Percentiles rank a stretch among this genome's conserved stretches.
These are phyloP conservation scores for Balakata baccata DNA, from an alignment of 345 rosid species.

Conservation along the genomic window DNA sequence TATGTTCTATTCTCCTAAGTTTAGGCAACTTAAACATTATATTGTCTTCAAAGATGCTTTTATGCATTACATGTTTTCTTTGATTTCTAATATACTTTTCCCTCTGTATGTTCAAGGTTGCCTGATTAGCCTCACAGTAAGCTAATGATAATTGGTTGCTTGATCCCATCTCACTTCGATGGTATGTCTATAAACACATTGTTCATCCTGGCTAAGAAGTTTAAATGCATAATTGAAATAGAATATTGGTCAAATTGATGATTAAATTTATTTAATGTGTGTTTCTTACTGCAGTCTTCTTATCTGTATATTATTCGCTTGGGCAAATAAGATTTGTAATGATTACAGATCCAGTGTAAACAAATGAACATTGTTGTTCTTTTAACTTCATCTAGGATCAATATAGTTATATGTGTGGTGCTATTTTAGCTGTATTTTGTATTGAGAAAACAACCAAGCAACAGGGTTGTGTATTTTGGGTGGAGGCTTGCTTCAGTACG, in stretches of 20 bases:
- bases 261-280: background rate
- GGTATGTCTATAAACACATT: constrained; percentile 31
- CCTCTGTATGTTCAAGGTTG: constrained; percentile 11
- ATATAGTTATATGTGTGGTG: constrained; percentile 55
- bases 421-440: constrained; percentile 67
- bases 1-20: background rate
- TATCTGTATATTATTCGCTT: constrained; percentile 9
- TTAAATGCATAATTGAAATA: too few relatives aligned
- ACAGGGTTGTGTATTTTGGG: constrained; percentile 64
- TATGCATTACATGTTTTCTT: background rate
- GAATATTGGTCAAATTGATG: background rate
- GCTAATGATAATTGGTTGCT: constrained; percentile 18
- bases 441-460: constrained; percentile 77
- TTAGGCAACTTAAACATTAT: background rate
- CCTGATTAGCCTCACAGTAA: constrained; percentile 32
- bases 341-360: constrained; percentile 26
- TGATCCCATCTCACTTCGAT: constrained; percentile 24
- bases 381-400: constrained; percentile 84
- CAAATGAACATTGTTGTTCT: constrained; percentile 69
- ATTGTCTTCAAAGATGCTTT: background rate
- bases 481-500: constrained; percentile 46
- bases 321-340: constrained; percentile 17
- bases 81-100: background rate
- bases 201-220: constrained; percentile 12
- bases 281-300: background rate